A percentile compares a stretch with the other conserved stretches of the same genome.
phyloP scores from a whole-genome alignment of 2,329 filamentous ascomycete genomes.

The Coniochaeta sp. region DNA sequence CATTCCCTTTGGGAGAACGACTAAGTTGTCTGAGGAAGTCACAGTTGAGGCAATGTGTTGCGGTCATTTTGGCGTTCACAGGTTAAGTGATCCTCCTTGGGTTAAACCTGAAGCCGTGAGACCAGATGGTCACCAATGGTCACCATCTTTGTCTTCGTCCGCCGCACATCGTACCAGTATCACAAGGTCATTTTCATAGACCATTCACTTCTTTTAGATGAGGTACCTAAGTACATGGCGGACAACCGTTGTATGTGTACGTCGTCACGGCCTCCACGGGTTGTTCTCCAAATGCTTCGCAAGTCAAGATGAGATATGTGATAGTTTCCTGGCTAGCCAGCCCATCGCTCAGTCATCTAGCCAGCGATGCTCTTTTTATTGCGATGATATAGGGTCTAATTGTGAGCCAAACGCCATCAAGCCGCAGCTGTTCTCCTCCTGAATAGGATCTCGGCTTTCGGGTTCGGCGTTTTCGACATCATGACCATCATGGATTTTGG shows the following conservation, averaged over 20 bases:
- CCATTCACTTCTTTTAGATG: background rate
- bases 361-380: background rate
- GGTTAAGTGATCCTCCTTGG: background rate
- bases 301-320: no score
- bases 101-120: background rate
- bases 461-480: constrained; percentile 33
- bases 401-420: background rate
- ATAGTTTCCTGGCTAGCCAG: no score
- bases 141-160: no score
- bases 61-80: background rate
- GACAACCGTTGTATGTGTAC: background rate
- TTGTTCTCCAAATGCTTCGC: background rate
- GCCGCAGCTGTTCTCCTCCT: constrained; percentile 19
- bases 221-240: background rate
- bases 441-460: constrained; percentile 31
- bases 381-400: no score
- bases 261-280: background rate
- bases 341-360: background rate
- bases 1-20: background rate
- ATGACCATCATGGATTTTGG: constrained; percentile 28
- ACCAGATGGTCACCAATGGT: no score
- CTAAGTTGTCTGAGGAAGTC: background rate
- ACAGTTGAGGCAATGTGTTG: background rate
- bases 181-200: background rate
- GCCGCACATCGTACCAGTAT: no score